phyloP scores from a whole-genome alignment of 2,329 filamentous ascomycete genomes.

The Penicillium sp. region DNA sequence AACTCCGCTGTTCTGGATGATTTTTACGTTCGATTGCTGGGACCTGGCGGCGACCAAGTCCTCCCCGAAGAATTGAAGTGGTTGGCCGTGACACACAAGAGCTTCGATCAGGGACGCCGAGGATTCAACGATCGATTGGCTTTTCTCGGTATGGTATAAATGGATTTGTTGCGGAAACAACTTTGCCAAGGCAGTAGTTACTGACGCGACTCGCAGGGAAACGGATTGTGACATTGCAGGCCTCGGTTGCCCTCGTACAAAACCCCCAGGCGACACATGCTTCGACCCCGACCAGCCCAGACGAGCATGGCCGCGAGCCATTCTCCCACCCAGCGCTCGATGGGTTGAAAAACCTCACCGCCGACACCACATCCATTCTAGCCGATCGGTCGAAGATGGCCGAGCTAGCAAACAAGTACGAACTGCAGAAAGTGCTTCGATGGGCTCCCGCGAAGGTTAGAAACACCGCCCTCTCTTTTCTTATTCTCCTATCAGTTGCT shows the following conservation, averaged over 20 bases:
- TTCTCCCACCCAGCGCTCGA: constrained; percentile 69
- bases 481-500: constrained; percentile 2
- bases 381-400: constrained; percentile 65
- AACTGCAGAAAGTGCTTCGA: constrained; percentile 71
- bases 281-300: constrained; percentile 37
- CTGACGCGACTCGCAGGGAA: no score
- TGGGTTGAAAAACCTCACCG: constrained; percentile 69
- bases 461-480: constrained; percentile 2
- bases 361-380: constrained; percentile 58
- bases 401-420: constrained; percentile 65
- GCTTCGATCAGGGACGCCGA: constrained; percentile 89
- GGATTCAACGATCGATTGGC: constrained; percentile 92
- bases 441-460: constrained; percentile 84
- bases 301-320: constrained; percentile 59
- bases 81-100: constrained; percentile 96
- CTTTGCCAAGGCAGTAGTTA: no score
- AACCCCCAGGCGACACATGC: constrained; percentile 40
- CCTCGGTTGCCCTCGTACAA: constrained; percentile 60
- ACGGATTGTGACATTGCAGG: constrained; percentile 62
- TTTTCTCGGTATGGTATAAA: constrained; percentile 65
- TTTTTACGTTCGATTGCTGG: constrained; percentile 74
- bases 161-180: neutral
- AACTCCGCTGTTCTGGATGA: constrained; percentile 70
- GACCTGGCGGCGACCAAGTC: constrained; percentile 66
- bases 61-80: constrained; percentile 92